Percentiles rank a stretch among this genome's conserved stretches.
These are phyloP conservation scores for Colletotrichum simmondsii DNA, from an alignment of 2,329 filamentous ascomycete species.

Conservation along the genomic window DNA sequence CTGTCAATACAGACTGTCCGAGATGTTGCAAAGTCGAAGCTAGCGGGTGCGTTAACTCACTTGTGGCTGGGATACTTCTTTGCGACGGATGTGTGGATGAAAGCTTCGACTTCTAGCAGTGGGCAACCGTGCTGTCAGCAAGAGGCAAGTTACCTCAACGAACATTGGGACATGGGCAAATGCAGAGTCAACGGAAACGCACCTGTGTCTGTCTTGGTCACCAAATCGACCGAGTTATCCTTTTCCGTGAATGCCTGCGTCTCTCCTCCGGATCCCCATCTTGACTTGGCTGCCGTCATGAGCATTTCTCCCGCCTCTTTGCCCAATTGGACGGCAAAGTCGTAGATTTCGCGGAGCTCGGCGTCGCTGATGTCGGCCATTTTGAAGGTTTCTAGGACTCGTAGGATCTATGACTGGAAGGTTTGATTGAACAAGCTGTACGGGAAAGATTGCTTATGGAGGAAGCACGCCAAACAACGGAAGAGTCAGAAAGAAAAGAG, in stretches of 20 bases:
- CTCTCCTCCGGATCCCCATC: conserved; percentile 53
- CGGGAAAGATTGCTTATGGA: neutral
- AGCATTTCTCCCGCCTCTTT: conserved; percentile 77
- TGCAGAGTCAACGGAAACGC: conserved; percentile 48
- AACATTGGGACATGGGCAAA: neutral
- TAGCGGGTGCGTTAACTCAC: conserved; percentile 53
- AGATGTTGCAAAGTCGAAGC: neutral
- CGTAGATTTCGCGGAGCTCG: conserved; percentile 74
- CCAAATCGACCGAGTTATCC: conserved; percentile 80
- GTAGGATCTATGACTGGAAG: conserved; percentile 16
- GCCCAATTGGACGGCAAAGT: conserved; percentile 76
- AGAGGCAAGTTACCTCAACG: neutral
- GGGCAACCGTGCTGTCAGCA: neutral
- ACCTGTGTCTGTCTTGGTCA: conserved; percentile 82
- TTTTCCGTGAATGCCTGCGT: conserved; percentile 68
- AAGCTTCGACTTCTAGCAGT: conserved; percentile 73
- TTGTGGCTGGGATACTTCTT: conserved; percentile 73
- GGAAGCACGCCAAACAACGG: neutral
- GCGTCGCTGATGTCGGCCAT: conserved; percentile 45
- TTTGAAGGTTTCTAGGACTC: neutral
- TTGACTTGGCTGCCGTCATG: conserved; percentile 69
- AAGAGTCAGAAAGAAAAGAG: neutral
- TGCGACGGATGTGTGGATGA: conserved; percentile 70
- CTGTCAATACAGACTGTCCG: neutral
- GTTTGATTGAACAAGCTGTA: neutral